Evolutionary conservation across 2,329 filamentous ascomycete species (phyloP), one percentile per base, ranked within the genome.

Genomic region (Diaporthe helianthi): DNA sequence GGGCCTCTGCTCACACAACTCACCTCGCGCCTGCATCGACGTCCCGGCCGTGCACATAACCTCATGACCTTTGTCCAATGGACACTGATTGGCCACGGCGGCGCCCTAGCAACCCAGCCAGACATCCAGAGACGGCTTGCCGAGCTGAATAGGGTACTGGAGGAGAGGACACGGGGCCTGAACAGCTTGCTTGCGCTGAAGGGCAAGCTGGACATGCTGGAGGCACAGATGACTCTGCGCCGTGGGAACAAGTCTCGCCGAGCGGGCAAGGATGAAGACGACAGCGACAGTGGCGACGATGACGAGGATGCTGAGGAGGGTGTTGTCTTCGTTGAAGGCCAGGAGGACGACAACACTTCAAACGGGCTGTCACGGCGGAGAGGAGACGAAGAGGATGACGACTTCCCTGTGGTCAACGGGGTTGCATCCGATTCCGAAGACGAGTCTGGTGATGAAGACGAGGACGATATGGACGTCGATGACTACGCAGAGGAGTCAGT

Each of bases 61-160:
- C 87, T 99, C 38, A 94, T 98, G 87, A 89, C 92, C 19, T 99
- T 96, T 94, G 92, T 98, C 52, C 94, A 98, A 80, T 97, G 94
- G 93, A 95, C 93, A 1, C 87, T 98, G 67, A 89, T 98, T 41
- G 91, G 93, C 1, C 96, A 99, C 77, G 96, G 96, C 73, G 96
- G 95, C 73, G 94, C 94, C 65, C 85, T 99, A 63, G 93, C 94
- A 13, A 91, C 91, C 38, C 93, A 97, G 78, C 89, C 92, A n/a
- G 91, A 94, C 72, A 85, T 97, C 46, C 86, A 96, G 74, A 90
- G 90, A 76, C 90, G 91, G 77, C 87, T 99, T 70, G 86, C 88
- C 58, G 90, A 92, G 49, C 85, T 99, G 67, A 93, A 95, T 79
- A 91, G 92, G 77, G 95, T 98, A 22, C 87, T 98, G 70, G 91